Base-by-base conservation (phyloP, 2,329 filamentous ascomycete genomes). In the Fusarium succisae region DNA sequence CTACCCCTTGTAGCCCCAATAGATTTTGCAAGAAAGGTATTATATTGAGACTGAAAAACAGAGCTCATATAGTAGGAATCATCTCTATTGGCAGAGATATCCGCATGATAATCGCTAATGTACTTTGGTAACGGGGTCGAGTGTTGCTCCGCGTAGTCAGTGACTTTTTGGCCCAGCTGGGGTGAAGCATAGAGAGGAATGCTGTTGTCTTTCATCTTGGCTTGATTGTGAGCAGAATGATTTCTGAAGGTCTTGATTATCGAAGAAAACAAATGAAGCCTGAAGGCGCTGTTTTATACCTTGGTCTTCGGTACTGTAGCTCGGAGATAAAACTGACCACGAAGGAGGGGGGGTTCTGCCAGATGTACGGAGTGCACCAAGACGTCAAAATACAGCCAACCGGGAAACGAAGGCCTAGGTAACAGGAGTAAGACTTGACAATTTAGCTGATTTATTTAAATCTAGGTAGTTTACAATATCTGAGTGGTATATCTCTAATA, bases 111-210 rank as follows among this genome's bases (percentile, higher is more conserved):
- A 37, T 82, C 80, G 45, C 79, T 79, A 62, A 87, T 83, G 66
- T 83, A 77, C 63, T 81, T 78, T 8, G 86, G 85, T 44, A 88
- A 77, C 18, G 79, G 69, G 26, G 82, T 81, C 22, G 85, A 87
- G 76, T 85, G 83, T 37, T 77, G 67, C 41, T 81, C 80, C 24
- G 86, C 81, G 76, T 88, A 87, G 18, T 81, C 78, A 20, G 82
- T 81, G 68, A 87, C 86, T 24, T 80, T 81, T 56, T 78, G 73
- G 58, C 82, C 82, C 57, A 86, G 81, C 61, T 82, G 75, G 32
- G 82, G 80, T 59, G 83, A 86, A 38, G 83, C 80, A 75, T 86
- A 87, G 41, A 87, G 81, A 32, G 79, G 74, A 30, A 81, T 80
- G n/a, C 74, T 75, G 75, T 80, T 81, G 28, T 79, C 75, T 74